Conservation (phyloP, 2,329 filamentous ascomycete genomes). For the Neonectria neomacrospora region DNA sequence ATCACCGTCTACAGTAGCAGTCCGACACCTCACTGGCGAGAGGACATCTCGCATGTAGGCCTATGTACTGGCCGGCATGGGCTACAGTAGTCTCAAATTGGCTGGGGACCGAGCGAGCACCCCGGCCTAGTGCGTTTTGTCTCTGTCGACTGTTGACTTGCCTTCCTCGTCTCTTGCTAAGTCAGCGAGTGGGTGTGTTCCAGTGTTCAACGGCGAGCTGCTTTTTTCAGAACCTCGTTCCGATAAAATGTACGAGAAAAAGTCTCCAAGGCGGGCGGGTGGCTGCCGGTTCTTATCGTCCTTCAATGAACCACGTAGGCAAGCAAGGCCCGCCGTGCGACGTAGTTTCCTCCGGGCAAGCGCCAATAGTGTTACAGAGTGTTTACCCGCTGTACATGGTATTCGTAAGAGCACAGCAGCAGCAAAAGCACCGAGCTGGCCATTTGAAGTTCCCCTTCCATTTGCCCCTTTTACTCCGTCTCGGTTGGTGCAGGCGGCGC, state of each 20-base stretch:
- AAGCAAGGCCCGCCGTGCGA: not conserved
- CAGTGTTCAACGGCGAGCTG: not conserved
- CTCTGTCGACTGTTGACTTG: not conserved
- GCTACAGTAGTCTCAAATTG: conserved; percentile 32
- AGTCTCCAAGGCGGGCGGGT: not conserved
- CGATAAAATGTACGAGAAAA: not conserved
- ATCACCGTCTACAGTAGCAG: not conserved
- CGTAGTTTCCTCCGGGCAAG: too few relatives aligned
- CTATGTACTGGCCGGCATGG: conserved; percentile 7
- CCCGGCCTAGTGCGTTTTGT: conserved; percentile 34
- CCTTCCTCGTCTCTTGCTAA: not conserved
- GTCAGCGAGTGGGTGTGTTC: too few relatives aligned
- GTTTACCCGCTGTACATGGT: too few relatives aligned
- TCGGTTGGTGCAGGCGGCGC: conserved; percentile 3
- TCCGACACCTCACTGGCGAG: not conserved
- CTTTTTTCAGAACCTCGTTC: not conserved
- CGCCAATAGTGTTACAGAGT: not conserved
- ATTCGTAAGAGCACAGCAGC: not conserved
- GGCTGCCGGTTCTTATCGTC: not conserved
- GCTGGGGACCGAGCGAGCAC: conserved; percentile 27
- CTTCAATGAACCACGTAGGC: not conserved
- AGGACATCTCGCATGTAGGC: not conserved
- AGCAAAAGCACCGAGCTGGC: not conserved
- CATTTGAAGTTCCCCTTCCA: conserved; percentile 5
- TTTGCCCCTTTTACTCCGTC: conserved; percentile 7